Evolutionary conservation across 805 yeast genomes (phyloP).

Genomic region (Schwanniomyces yamadae): DNA sequence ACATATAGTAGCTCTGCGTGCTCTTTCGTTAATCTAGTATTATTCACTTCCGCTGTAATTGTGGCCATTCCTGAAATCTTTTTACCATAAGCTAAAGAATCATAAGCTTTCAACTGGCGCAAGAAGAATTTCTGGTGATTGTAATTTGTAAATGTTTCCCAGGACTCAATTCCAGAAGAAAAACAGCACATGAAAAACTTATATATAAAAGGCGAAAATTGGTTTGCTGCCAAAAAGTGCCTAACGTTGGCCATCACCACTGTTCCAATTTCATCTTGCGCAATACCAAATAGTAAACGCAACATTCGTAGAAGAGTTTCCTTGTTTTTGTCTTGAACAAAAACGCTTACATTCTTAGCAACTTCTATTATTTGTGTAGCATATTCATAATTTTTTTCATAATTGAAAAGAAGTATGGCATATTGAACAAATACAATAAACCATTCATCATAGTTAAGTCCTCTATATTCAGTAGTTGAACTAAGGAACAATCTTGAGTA

Average conservation of each 20-base stretch:
- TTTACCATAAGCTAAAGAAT: slow-evolving; percentile 54
- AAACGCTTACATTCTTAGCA: slow-evolving; percentile 77
- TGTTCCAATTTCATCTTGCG: slow-evolving; percentile 49
- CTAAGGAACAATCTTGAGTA: slow-evolving; percentile 36
- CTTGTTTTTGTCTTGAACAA: slow-evolving; percentile 61
- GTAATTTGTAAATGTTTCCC: slow-evolving; percentile 65
- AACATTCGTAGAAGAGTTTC: slow-evolving; percentile 63
- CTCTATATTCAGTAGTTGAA: slow-evolving; percentile 65
- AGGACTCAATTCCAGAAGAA: slow-evolving; percentile 57
- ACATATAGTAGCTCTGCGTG: slow-evolving; percentile 72
- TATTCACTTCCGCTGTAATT: slow-evolving; percentile 53
- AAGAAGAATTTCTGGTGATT: slow-evolving; percentile 88
- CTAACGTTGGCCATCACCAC: slow-evolving; percentile 58
- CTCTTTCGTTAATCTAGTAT: slow-evolving; percentile 34
- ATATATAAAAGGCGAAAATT: slow-evolving; percentile 69
- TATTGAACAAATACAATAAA: slow-evolving; percentile 79
- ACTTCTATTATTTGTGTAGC: slow-evolving; percentile 57
- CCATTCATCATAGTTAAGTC: slow-evolving; percentile 78
- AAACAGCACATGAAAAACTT: slow-evolving; percentile 68
- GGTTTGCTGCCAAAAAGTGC: slow-evolving; percentile 61
- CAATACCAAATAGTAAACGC: slow-evolving; percentile 56
- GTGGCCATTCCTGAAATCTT: slow-evolving; percentile 79
- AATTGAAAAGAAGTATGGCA: slow-evolving; percentile 63
- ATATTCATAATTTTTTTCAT: slow-evolving; percentile 60
- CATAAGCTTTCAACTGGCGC: slow-evolving; percentile 87